These are phyloP conservation scores for Penicillium nucicola DNA, from an alignment of 495 filamentous ascomycete genomes.

Conservation along the genomic window DNA sequence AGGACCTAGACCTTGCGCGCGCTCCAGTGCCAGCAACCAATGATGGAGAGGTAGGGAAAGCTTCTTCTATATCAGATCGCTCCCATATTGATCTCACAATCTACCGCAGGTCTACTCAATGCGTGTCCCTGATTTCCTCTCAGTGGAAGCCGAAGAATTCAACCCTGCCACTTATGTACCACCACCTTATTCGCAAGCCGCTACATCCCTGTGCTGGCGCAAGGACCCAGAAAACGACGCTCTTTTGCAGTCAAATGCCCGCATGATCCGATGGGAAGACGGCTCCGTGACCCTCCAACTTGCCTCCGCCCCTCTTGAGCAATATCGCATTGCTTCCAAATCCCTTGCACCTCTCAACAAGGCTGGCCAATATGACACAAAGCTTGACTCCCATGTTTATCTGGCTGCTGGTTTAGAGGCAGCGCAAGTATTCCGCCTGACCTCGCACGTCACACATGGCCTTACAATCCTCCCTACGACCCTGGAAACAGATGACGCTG, in stretches of 20 bases:
- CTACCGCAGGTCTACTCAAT: constrained; percentile 66
- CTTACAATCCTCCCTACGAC: constrained; percentile 69
- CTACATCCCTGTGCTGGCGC: constrained; percentile 68
- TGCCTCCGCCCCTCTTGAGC: constrained; percentile 66
- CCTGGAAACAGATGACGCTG: constrained; percentile 70
- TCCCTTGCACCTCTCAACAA: constrained; percentile 67
- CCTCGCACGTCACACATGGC: constrained; percentile 76
- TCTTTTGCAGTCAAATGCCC: constrained; percentile 69
- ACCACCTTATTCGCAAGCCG: constrained; percentile 62
- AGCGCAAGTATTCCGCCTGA: constrained; percentile 66
- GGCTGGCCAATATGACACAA: constrained; percentile 58
- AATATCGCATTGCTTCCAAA: constrained; percentile 77
- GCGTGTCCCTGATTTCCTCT: constrained; percentile 75
- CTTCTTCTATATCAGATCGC: no score
- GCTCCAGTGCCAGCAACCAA: constrained; percentile 69
- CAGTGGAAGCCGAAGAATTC: constrained; percentile 70
- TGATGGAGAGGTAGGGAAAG: constrained; percentile 54
- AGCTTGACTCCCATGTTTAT: constrained; percentile 79
- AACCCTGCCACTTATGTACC: constrained; percentile 68
- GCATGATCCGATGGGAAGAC: constrained; percentile 78
- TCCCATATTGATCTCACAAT: constrained; percentile 2
- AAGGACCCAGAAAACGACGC: constrained; percentile 58
- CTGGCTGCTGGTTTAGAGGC: constrained; percentile 69
- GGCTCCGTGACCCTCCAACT: constrained; percentile 79
- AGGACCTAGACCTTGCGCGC: constrained; percentile 57